Evolutionary conservation across 2,329 filamentous ascomycete species (phyloP).

Genomic region (Alternaria sp.): DNA sequence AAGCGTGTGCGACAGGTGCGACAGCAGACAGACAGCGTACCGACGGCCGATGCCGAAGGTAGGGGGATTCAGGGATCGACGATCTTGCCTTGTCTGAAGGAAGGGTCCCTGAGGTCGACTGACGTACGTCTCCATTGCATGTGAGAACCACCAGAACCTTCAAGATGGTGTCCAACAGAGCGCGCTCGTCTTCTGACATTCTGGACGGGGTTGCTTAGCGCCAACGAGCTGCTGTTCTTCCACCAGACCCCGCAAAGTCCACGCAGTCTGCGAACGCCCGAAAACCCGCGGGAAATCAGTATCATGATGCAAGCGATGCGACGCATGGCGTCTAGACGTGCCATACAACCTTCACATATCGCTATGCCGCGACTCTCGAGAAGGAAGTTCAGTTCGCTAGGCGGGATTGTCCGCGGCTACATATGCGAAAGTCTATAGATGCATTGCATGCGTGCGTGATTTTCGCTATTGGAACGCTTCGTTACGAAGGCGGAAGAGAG

Average conservation of each 20-base stretch:
- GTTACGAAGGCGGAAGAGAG: not conserved
- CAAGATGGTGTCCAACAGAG: not conserved
- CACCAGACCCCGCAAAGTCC: not conserved
- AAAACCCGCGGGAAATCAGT: not conserved
- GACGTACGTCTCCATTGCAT: not conserved
- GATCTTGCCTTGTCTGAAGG: not conserved
- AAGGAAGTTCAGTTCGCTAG: conserved; percentile 6
- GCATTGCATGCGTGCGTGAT: conserved; percentile 41
- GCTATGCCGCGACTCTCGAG: not conserved
- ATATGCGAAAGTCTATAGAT: not conserved
- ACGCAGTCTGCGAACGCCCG: not conserved
- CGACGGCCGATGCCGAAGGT: not conserved
- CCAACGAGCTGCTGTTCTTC: not conserved
- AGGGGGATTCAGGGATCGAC: not conserved
- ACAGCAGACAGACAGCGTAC: not conserved
- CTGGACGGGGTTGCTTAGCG: not conserved
- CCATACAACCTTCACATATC: not conserved
- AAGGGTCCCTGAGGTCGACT: not conserved
- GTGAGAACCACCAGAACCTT: not conserved
- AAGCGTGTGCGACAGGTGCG: not conserved
- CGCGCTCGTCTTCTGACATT: not conserved
- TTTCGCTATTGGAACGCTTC: conserved; percentile 39
- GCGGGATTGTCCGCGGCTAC: conserved; percentile 2
- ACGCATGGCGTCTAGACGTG: not conserved
- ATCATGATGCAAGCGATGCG: not conserved